A percentile compares a stretch with the other conserved stretches of the same genome.
Evolutionary conservation across 169 alveolate species (phyloP).

Genomic region (Cytauxzoon felis): DNA sequence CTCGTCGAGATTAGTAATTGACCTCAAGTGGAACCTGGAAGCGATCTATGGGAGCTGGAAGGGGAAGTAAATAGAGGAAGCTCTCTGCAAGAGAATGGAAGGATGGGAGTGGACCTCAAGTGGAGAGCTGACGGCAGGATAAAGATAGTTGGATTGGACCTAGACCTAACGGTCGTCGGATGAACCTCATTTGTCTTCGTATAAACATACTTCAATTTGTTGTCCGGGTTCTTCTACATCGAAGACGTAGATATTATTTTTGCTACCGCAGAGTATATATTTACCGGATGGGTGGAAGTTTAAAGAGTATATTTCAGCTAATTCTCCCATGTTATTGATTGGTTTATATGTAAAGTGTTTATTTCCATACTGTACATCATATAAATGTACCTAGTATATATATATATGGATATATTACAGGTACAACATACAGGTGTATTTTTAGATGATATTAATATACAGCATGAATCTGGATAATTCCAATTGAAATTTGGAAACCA

Average conservation of each 20-base stretch:
- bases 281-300: constrained; percentile 63
- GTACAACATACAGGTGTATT: constrained; percentile 44
- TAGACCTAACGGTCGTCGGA: no score
- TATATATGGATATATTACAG: neutral
- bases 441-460: constrained; percentile 34
- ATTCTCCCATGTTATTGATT: constrained; percentile 20
- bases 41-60: no score
- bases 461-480: constrained; percentile 45
- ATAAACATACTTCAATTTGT: constrained; percentile 33
- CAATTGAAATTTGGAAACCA: constrained; percentile 47
- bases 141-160: no score
- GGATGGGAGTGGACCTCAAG: no score
- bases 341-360: constrained; percentile 59
- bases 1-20: no score
- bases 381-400: constrained; percentile 24
- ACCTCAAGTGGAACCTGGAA: no score
- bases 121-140: no score
- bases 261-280: constrained; percentile 41
- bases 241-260: constrained; percentile 30
- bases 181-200: neutral
- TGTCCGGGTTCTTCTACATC: constrained; percentile 60
- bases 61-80: no score
- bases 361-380: constrained; percentile 33
- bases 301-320: constrained; percentile 44
- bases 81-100: no score